Conservation (phyloP, 2,329 filamentous ascomycete genomes). For the Alternaria consortialis region DNA sequence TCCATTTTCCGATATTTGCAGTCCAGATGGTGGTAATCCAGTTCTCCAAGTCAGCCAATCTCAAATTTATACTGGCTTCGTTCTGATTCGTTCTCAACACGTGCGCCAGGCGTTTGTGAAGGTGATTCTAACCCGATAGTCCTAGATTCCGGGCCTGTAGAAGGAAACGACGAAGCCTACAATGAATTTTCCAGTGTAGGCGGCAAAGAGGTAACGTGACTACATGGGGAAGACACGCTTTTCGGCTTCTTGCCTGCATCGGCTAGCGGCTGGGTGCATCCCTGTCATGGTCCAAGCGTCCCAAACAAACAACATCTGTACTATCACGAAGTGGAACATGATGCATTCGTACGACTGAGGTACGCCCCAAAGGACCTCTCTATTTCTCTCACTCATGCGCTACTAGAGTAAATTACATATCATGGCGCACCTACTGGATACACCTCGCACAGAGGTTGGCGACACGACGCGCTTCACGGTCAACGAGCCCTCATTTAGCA, state of each 20-base stretch:
- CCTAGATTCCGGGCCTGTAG: neutral
- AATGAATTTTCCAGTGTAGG: conserved; percentile 9
- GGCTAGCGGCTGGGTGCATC: conserved; percentile 18
- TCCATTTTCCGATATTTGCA: conserved; percentile 37
- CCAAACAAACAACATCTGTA: conserved; percentile 33
- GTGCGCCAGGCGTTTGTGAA: neutral
- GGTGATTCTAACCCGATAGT: neutral
- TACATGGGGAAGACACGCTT: conserved; percentile 18
- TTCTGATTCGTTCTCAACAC: neutral
- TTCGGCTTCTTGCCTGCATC: conserved; percentile 24
- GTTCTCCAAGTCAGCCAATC: neutral
- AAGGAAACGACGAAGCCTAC: neutral
- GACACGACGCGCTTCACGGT: conserved; percentile 79
- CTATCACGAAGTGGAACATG: conserved; percentile 18
- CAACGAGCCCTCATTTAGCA: conserved; percentile 80
- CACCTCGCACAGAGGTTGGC: conserved; percentile 83
- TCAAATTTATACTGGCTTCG: neutral
- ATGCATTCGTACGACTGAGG: conserved; percentile 18
- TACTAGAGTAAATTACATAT: conserved; percentile 27
- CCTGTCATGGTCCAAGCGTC: conserved; percentile 24
- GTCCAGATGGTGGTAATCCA: neutral
- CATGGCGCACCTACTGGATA: conserved; percentile 72
- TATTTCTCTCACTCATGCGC: conserved; percentile 44
- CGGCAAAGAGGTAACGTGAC: conserved; percentile 35
- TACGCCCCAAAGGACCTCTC: conserved; percentile 19